A percentile compares a stretch with the other conserved stretches of the same genome.
Evolutionary conservation across 2,329 filamentous ascomycete genomes (phyloP).

Genomic region (Alternaria sp.): DNA sequence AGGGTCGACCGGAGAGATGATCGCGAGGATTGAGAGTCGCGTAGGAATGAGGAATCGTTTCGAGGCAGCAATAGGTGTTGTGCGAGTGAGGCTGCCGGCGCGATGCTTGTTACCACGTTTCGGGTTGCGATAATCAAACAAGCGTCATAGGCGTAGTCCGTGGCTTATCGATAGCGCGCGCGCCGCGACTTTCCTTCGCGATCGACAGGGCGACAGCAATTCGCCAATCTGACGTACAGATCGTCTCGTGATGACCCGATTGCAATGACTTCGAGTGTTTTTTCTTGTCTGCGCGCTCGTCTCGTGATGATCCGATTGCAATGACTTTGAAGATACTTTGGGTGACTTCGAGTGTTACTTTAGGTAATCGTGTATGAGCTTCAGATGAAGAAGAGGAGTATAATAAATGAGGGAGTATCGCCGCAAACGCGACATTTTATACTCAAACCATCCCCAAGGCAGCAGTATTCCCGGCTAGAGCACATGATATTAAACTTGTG

Average conservation of each 20-base stretch:
- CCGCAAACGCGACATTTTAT: too few relatives aligned
- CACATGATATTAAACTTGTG: too few relatives aligned
- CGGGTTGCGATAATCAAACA: slow-evolving; percentile 11
- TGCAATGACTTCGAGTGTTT: background rate
- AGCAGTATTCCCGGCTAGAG: too few relatives aligned
- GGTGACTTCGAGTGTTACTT: background rate
- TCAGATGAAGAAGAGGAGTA: too few relatives aligned
- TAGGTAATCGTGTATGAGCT: too few relatives aligned
- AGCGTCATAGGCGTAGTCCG: slow-evolving; percentile 13
- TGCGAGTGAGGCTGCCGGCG: slow-evolving; percentile 3
- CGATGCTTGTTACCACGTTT: slow-evolving; percentile 23
- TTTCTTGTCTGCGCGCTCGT: background rate
- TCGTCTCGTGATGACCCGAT: background rate
- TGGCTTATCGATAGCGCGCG: slow-evolving; percentile 20
- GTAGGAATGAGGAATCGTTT: background rate
- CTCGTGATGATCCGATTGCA: background rate
- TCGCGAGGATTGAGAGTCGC: background rate
- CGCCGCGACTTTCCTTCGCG: background rate
- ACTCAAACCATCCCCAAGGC: too few relatives aligned
- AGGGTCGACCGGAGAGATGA: background rate
- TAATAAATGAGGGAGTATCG: too few relatives aligned
- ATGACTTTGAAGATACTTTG: background rate
- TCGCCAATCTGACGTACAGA: background rate
- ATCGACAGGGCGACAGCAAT: background rate
- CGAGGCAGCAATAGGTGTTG: background rate